Evolutionary conservation across 1,284 basidiomycete genomes (phyloP), one percentile per base, ranked within the genome.

Genomic region (Porodaedalea pini): DNA sequence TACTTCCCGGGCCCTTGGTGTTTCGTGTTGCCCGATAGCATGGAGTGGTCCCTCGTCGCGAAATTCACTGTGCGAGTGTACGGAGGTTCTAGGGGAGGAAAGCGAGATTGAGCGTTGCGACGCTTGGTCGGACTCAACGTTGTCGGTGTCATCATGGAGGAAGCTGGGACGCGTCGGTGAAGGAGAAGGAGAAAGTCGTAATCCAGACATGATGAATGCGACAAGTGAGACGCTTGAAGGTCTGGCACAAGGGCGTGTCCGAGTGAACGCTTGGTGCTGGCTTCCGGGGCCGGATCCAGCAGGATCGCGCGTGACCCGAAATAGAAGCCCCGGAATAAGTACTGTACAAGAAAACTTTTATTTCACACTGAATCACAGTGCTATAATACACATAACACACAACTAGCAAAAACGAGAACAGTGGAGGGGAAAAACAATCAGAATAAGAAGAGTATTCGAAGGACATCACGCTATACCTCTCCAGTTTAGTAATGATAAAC

Each of bases 91-190:
- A 32, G 86, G 78, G 2, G 87, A 88, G 43, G 83, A 85, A 41
- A 90, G 80, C 13, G 87, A 80, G 56, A 90, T 86, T 1, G 88
- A 90, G 41, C 79, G 80, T 62, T 88, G 85, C 4, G 87, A 89
- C n/a, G 86, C 86, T n/a, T 86, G 88, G 65, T 90, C 88, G 58
- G 77, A 81, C 61, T 86, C 85, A 51, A 71, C 73, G 60, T 81
- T 78, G 56, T 62, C 56, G 2, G 48, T 27, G 55, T 76, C 73
- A 57, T 73, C 69, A 56, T 67, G 66, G 61, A 70, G 54, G 61
- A 70, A 67, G 54, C 67, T 57, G 4, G 25, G 55, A 39, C 56
- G 55, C 37, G 44, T 62, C 40, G 61, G 58, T 23, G 61, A 62
- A n/a, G 61, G 57, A 19, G 61, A 59, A 23, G 54, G 59, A 4